A percentile compares a stretch with the other conserved stretches of the same genome.
These are phyloP conservation scores for Melastoma candidum DNA, from an alignment of 441 rosid genomes.

Conservation along the genomic window DNA sequence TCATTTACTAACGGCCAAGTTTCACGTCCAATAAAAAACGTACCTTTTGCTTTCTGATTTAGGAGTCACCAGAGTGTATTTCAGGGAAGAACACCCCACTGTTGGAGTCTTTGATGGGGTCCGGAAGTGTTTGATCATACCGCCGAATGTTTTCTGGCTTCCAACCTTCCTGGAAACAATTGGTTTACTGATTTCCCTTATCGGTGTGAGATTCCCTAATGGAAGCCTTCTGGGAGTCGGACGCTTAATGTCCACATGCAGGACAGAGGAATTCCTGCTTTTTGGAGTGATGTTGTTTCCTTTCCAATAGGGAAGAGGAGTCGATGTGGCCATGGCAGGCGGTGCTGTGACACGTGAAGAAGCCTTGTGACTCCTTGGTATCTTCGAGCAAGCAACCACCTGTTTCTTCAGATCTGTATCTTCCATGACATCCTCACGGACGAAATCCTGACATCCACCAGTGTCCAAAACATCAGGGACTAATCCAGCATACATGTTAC, in stretches of 20 bases:
- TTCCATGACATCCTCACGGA: conserved; percentile 15
- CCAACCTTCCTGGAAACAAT: conserved; percentile 49
- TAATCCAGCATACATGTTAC: neutral
- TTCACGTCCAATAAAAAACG: neutral
- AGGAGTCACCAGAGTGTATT: conserved; percentile 43
- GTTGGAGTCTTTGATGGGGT: conserved; percentile 60
- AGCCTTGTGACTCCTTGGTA: conserved; percentile 13
- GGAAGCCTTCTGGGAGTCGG: conserved; percentile 21
- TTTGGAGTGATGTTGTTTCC: conserved; percentile 24
- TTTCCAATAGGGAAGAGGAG: conserved; percentile 15
- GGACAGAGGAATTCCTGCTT: conserved; percentile 17
- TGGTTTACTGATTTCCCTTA: conserved; percentile 28
- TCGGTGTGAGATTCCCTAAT: conserved; percentile 26
- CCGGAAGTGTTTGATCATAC: conserved; percentile 39
- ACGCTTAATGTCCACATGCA: conserved; percentile 14
- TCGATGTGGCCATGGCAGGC: conserved; percentile 23
- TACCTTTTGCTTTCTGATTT: conserved; percentile 55
- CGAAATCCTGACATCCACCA: too few species aligned
- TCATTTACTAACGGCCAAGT: too few species aligned
- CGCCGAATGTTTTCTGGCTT: conserved; percentile 30
- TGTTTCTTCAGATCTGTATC: conserved; percentile 16
- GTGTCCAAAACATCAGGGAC: too few species aligned
- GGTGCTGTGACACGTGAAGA: conserved; percentile 15
- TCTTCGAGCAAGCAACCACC: conserved; percentile 18
- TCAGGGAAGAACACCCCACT: conserved; percentile 25